These are phyloP conservation scores for Hippophae tibetana DNA, from an alignment of 306 rosid genomes.

Conservation along the genomic window DNA sequence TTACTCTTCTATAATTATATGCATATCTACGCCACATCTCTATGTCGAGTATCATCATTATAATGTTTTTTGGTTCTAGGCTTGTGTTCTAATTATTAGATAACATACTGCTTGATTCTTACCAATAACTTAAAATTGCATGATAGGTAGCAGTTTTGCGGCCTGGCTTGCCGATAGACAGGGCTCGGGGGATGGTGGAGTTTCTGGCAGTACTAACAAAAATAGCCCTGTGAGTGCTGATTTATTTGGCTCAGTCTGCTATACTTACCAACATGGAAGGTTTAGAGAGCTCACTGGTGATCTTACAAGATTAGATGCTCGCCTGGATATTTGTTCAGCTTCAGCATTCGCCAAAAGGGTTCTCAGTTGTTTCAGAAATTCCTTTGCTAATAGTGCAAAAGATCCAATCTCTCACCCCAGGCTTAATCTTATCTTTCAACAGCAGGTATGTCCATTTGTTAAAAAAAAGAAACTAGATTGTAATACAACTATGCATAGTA, in stretches of 20 bases:
- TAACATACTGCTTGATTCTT: conserved; percentile 1
- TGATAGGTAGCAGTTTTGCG: conserved; percentile 35
- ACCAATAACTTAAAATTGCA: conserved; percentile 6
- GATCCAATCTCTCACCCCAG: conserved; percentile 53
- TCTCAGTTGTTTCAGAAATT: conserved; percentile 39
- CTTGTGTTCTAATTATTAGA: too few species aligned
- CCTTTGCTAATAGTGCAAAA: conserved; percentile 21
- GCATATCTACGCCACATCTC: too few species aligned
- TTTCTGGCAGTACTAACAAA: conserved; percentile 11
- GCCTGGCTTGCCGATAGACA: conserved; percentile 35
- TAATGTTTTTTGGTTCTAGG: too few species aligned
- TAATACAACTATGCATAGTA: too few species aligned
- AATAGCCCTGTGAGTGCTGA: conserved; percentile 38
- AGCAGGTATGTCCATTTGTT: conserved; percentile 47
- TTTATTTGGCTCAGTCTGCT: conserved; percentile 74
- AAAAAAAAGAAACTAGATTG: too few species aligned
- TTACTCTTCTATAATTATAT: too few species aligned
- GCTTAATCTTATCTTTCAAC: conserved; percentile 73
- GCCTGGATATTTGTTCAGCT: conserved; percentile 65
- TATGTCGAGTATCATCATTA: too few species aligned
- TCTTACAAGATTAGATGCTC: conserved; percentile 76
- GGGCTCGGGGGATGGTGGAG: conserved; percentile 13
- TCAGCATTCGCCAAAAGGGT: conserved; percentile 53
- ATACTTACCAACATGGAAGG: conserved; percentile 61
- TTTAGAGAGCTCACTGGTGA: conserved; percentile 48